Evolutionary conservation across 179 eudicot genomes (phyloP).

Genomic region (Actinidia arguta): DNA sequence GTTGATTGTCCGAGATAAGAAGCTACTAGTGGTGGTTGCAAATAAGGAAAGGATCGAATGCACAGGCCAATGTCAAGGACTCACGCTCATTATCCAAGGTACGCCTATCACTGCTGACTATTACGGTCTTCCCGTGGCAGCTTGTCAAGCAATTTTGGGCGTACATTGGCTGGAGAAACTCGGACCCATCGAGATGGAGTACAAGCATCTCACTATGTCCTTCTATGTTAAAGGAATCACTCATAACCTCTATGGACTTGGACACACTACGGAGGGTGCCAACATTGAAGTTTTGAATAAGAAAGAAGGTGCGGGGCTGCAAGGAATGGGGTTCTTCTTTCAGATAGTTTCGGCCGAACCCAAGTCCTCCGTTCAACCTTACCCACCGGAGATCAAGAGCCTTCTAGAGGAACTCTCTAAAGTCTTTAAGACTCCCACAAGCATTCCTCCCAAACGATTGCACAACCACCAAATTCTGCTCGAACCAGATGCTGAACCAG

Average conservation of each 20-base stretch:
- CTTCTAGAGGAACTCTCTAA: too few species aligned
- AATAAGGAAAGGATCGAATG: not conserved
- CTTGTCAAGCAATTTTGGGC: not conserved
- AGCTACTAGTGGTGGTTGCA: conserved; percentile 1
- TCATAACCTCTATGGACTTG: not conserved
- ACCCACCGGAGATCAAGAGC: too few species aligned
- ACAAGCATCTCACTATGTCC: not conserved
- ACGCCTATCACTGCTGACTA: not conserved
- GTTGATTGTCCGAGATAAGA: not conserved
- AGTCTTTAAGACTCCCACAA: too few species aligned
- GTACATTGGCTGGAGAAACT: not conserved
- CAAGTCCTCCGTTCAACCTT: too few species aligned
- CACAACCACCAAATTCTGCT: not conserved
- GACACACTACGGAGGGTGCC: conserved; percentile 1
- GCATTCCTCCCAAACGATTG: not conserved
- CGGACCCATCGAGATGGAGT: not conserved
- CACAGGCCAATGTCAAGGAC: not conserved
- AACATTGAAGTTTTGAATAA: not conserved
- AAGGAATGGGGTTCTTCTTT: too few species aligned
- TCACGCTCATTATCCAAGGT: not conserved
- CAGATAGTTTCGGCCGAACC: too few species aligned
- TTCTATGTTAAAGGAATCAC: not conserved
- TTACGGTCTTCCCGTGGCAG: not conserved
- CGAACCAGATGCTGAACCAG: not conserved
- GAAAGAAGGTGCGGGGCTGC: not conserved